Conservation (phyloP, 1,284 basidiomycete genomes). For the Marasmius tenuissimus region DNA sequence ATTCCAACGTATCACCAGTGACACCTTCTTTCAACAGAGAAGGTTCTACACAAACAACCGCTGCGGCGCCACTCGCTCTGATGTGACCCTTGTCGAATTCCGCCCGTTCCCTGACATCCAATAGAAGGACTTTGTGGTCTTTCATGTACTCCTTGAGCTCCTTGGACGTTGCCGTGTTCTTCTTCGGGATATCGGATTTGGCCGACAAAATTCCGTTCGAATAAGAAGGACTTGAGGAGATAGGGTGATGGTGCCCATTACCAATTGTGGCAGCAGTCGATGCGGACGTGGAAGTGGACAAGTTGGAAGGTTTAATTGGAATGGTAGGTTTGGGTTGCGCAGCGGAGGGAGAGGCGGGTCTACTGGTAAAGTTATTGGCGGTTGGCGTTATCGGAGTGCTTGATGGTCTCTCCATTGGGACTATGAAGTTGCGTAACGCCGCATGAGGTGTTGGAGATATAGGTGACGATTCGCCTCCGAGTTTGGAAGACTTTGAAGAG, state of each 20-base stretch:
- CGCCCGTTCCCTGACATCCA: slow-evolving; percentile 81
- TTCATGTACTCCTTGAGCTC: slow-evolving; percentile 64
- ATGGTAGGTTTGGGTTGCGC: slow-evolving; percentile 28
- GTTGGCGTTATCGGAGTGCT: slow-evolving; percentile 71
- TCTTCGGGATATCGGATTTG: slow-evolving; percentile 15
- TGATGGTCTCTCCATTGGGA: slow-evolving; percentile 64
- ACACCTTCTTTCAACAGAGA: slow-evolving; percentile 71
- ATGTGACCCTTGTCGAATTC: slow-evolving; percentile 81
- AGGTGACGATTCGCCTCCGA: slow-evolving; percentile 18
- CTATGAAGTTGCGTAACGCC: slow-evolving; percentile 13
- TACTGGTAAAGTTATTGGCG: slow-evolving; percentile 55
- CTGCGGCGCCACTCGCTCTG: slow-evolving; percentile 42
- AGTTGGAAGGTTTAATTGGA: slow-evolving; percentile 45
- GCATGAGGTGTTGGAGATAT: slow-evolving; percentile 11
- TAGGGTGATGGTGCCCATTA: not conserved
- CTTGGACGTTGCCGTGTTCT: slow-evolving; percentile 61
- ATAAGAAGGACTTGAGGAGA: slow-evolving; percentile 2
- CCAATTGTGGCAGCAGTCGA: slow-evolving; percentile 14
- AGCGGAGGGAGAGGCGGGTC: slow-evolving; percentile 48
- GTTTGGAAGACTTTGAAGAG: slow-evolving; percentile 27
- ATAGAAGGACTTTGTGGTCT: slow-evolving; percentile 68
- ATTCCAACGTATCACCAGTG: slow-evolving; percentile 69
- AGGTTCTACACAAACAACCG: slow-evolving; percentile 86
- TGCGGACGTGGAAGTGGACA: slow-evolving; percentile 30
- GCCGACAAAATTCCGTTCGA: not conserved